phyloP scores from a whole-genome alignment of 2,329 filamentous ascomycete genomes.

The Colletotrichum tropicicola region DNA sequence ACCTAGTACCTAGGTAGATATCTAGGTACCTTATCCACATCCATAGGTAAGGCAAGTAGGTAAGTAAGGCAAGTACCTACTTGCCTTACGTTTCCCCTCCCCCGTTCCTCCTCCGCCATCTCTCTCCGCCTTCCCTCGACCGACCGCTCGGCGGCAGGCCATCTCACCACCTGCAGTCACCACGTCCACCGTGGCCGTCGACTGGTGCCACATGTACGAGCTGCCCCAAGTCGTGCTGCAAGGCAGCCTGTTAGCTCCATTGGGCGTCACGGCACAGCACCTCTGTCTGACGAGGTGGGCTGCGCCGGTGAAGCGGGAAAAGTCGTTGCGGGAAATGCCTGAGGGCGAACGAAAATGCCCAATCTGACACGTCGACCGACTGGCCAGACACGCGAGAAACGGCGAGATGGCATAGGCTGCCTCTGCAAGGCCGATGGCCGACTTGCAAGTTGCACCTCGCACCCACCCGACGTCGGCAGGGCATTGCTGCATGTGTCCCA shows the following conservation, averaged over 20 bases:
- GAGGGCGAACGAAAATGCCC: not conserved
- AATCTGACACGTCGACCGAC: constrained; percentile 1
- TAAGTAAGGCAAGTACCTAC: no score
- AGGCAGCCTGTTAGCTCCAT: constrained; percentile 28
- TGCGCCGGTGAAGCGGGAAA: no score
- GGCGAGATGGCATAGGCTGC: not conserved
- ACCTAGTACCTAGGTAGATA: no score
- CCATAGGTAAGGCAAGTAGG: no score
- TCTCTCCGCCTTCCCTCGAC: constrained; percentile 22
- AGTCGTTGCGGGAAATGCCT: not conserved
- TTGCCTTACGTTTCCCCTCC: not conserved
- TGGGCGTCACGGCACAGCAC: constrained; percentile 17
- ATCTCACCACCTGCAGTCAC: constrained; percentile 28
- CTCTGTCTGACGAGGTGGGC: no score
- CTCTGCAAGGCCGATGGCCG: constrained; percentile 12
- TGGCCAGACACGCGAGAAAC: not conserved
- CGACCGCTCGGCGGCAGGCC: constrained; percentile 8
- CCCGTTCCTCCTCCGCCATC: not conserved
- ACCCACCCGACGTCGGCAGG: constrained; percentile 14
- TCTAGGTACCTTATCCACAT: no score
- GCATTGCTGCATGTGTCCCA: constrained; percentile 12
- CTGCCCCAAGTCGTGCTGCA: constrained; percentile 27
- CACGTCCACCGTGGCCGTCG: constrained; percentile 6
- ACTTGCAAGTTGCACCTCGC: constrained; percentile 13
- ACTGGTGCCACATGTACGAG: constrained; percentile 33